phyloP scores from a whole-genome alignment of 2,329 filamentous ascomycete genomes.

The Ophiostoma populinum region DNA sequence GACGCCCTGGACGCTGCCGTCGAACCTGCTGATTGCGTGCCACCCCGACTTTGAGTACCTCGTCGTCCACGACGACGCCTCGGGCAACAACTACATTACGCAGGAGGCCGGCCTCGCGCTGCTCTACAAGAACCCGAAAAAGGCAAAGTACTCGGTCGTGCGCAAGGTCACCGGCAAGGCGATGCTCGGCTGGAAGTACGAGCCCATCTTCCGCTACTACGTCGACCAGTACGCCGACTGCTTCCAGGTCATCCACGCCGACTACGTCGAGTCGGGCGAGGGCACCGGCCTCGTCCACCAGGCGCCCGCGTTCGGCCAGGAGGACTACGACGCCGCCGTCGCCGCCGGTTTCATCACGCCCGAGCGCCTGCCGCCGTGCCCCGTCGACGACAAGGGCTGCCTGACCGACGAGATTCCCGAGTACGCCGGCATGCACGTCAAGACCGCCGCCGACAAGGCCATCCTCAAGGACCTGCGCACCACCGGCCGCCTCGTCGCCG shows the following conservation, averaged over 20 bases:
- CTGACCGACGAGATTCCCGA: slow-evolving; percentile 65
- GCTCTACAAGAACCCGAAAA: slow-evolving; percentile 88
- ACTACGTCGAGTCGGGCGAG: slow-evolving; percentile 75
- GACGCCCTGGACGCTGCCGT: slow-evolving; percentile 65
- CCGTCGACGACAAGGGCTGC: slow-evolving; percentile 65
- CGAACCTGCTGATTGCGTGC: slow-evolving; percentile 54
- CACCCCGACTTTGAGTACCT: slow-evolving; percentile 67
- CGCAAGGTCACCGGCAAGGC: slow-evolving; percentile 66
- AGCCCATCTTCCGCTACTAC: slow-evolving; percentile 81
- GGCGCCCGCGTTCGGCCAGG: slow-evolving; percentile 83
- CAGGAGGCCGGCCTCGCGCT: slow-evolving; percentile 66
- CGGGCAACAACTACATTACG: slow-evolving; percentile 70
- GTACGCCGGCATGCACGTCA: slow-evolving; percentile 77
- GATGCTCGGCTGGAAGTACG: slow-evolving; percentile 77
- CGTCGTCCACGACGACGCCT: slow-evolving; percentile 69
- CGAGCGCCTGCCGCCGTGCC: slow-evolving; percentile 67
- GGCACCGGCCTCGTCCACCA: slow-evolving; percentile 93
- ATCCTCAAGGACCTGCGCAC: slow-evolving; percentile 82
- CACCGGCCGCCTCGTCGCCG: slow-evolving; percentile 59
- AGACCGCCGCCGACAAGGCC: slow-evolving; percentile 77
- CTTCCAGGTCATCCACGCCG: slow-evolving; percentile 68
- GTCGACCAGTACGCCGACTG: slow-evolving; percentile 74
- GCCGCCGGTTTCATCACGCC: slow-evolving; percentile 63
- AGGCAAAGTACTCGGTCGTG: slow-evolving; percentile 78
- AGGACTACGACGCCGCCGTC: slow-evolving; percentile 77